Evolutionary conservation across 139 green algal genomes (phyloP), one percentile per base, ranked within the genome.

Genomic region (Chlorella vulgaris): DNA sequence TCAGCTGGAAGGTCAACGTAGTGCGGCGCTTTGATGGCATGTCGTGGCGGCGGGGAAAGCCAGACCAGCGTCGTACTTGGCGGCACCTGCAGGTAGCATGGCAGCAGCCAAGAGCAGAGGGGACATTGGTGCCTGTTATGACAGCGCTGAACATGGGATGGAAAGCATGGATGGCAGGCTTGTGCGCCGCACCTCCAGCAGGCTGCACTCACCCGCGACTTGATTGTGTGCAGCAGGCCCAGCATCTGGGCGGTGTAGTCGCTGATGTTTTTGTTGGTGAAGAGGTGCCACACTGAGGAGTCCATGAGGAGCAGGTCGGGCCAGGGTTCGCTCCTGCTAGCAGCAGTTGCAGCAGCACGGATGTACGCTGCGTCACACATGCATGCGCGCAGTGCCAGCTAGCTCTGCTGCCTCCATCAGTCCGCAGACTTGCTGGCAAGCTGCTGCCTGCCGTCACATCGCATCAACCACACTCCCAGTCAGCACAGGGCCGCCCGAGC

Each of bases 261-360:
- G 62, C n/a, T 43, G 62, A 69, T 42, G 62, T 39, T 69, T 6
- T 40, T 43, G n/a, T 69, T 42, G 62, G 29, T 69, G 62, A 69
- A 69, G 15, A 69, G 62, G 62, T 38, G 62, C 62, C 62, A 69
- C 4, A 69, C 62, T 2, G 62, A 39, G 10, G 62, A 2, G 6
- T 69, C 62, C 62, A 69, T 40, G 29, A 69, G 31, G 6, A 69
- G 62, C 29, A 69, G 31, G 31, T 69, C 62, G 10, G 62, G 62
- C 62, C 62, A 69, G 28, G 28, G 62, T 1, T 33, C 29, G 29
- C 62, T 40, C 62, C 62, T 69, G 62, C 15, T 10, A 10, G 47
- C 47, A 55, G 47, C 13, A 10, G 47, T n/a, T n/a, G n/a, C n/a
- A 15, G 47, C 13, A 24, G 47, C 47, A 55, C 13, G 47, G 47